Evolutionary conservation across 2,329 filamentous ascomycete species (phyloP).

Genomic region (Xylogone sp.): DNA sequence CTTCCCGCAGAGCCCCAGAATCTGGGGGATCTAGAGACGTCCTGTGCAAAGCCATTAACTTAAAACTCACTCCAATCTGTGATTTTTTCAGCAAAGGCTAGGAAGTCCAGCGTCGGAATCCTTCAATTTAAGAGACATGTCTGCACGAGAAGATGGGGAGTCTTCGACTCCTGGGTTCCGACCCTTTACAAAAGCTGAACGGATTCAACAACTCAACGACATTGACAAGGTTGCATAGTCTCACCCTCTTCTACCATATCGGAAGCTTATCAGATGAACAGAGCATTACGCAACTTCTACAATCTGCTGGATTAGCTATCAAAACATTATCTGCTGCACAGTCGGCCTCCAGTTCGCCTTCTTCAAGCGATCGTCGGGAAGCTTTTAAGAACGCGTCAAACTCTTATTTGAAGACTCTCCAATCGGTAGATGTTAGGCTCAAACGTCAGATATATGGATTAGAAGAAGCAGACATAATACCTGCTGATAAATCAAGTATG

Average conservation of each 20-base stretch:
- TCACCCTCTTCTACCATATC: neutral
- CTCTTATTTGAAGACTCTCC: constrained; percentile 69
- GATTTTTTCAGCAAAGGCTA: neutral
- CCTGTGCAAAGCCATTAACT: neutral
- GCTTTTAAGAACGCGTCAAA: constrained; percentile 57
- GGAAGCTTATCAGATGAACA: constrained; percentile 7
- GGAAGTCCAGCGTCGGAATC: neutral
- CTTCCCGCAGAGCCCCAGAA: constrained; percentile 25
- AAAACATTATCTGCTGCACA: constrained; percentile 55
- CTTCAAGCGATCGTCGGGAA: constrained; percentile 23
- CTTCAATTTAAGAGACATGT: neutral
- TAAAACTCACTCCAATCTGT: neutral
- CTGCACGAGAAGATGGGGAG: constrained; percentile 8
- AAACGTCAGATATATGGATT: constrained; percentile 74
- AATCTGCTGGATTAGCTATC: constrained; percentile 58
- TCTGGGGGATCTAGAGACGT: neutral
- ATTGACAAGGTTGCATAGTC: constrained; percentile 63
- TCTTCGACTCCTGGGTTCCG: constrained; percentile 18
- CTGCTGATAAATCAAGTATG: constrained; percentile 28
- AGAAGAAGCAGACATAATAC: constrained; percentile 75
- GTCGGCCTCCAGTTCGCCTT: constrained; percentile 17
- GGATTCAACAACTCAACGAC: constrained; percentile 74
- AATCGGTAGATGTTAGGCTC: constrained; percentile 69
- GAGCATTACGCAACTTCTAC: constrained; percentile 44
- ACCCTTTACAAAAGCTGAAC: constrained; percentile 68